phyloP scores from a whole-genome alignment of 1,139 yeast species.

The Saccharomyces hybrid region DNA sequence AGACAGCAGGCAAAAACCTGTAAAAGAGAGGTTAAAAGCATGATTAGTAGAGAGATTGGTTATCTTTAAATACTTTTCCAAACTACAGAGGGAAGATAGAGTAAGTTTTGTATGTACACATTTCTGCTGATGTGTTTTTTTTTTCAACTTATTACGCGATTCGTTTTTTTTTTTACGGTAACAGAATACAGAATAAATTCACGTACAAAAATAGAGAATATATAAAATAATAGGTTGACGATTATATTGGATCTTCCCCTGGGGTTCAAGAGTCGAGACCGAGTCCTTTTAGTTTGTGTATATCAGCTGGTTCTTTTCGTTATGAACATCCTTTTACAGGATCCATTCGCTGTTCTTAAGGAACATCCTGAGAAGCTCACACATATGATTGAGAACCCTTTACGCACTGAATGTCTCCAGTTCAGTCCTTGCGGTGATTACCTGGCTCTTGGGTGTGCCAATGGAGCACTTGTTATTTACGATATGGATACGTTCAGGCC shows the following conservation, averaged over 20 bases:
- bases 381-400: slow-evolving; percentile 48
- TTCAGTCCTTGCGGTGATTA: slow-evolving; percentile 79
- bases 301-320: background rate
- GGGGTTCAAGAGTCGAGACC: background rate
- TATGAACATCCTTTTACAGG: slow-evolving; percentile 75
- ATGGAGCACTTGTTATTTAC: slow-evolving; percentile 72
- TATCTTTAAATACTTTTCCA: background rate
- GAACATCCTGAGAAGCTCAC: slow-evolving; percentile 85
- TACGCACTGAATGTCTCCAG: slow-evolving; percentile 68
- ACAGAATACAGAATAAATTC: background rate
- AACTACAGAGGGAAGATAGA: background rate
- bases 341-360: slow-evolving; percentile 87
- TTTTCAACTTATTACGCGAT: background rate
- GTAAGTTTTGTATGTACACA: background rate
- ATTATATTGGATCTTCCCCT: background rate
- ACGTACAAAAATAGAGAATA: background rate
- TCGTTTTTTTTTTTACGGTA: background rate
- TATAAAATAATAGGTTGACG: background rate
- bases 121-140: background rate
- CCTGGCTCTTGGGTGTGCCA: slow-evolving; percentile 75
- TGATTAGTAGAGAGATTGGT: background rate
- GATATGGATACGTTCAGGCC: slow-evolving; percentile 57
- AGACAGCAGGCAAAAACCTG: slow-evolving; percentile 11
- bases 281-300: background rate
- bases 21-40: slow-evolving; percentile 7